Evolutionary conservation across 768 basidiomycete species (phyloP).

Genomic region (Termitomyces sp.): DNA sequence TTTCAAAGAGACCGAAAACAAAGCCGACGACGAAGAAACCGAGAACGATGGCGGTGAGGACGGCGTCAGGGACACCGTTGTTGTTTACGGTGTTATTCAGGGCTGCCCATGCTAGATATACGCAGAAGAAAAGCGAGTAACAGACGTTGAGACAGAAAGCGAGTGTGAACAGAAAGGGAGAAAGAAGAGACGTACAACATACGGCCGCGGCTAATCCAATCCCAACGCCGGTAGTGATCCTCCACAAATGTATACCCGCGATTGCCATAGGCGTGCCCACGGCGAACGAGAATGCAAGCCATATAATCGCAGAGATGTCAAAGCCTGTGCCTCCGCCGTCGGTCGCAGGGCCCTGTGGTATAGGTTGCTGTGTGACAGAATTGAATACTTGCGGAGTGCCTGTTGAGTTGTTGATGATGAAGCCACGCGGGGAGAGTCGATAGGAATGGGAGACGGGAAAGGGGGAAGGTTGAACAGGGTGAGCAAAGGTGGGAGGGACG

Average conservation of each 20-base stretch:
- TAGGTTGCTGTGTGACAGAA: conserved; percentile 31
- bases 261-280: conserved; percentile 51
- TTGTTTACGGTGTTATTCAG: conserved; percentile 50
- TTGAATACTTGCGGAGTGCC: conserved; percentile 43
- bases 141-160: background rate
- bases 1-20: conserved; percentile 46
- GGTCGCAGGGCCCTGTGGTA: conserved; percentile 51
- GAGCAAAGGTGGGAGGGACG: background rate
- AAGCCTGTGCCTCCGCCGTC: conserved; percentile 53
- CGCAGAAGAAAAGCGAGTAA: background rate
- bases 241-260: conserved; percentile 53
- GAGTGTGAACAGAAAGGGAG: background rate
- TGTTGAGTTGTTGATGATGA: conserved; percentile 23
- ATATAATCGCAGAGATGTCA: conserved; percentile 45
- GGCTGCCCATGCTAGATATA: conserved; percentile 52
- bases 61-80: conserved; percentile 44
- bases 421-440: conserved; percentile 10
- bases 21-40: conserved; percentile 48
- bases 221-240: conserved; percentile 50
- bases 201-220: conserved; percentile 47
- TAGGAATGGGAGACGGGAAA: background rate
- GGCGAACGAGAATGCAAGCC: conserved; percentile 49
- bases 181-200: conserved; percentile 28
- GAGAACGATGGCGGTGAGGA: conserved; percentile 45
- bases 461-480: conserved; percentile 6